phyloP scores from a whole-genome alignment of 768 basidiomycete genomes.

The Collybiopsis luxurians region DNA sequence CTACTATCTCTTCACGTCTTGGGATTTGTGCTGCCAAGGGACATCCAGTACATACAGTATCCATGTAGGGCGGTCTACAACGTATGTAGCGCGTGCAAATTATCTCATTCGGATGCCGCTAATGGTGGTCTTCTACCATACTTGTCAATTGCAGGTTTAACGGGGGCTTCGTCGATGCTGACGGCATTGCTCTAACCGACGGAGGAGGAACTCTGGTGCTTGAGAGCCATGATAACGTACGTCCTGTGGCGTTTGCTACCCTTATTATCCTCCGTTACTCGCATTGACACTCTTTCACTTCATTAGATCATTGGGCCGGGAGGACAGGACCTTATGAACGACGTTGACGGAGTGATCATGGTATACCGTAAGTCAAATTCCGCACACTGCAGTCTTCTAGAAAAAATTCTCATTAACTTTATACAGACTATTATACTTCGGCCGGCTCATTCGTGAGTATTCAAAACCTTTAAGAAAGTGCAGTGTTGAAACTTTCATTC shows the following conservation, averaged over 20 bases:
- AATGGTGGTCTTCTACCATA: no score
- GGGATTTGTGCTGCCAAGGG: conserved; percentile 53
- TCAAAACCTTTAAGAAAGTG: neutral
- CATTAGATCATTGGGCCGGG: conserved; percentile 50
- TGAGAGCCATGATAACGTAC: conserved; percentile 34
- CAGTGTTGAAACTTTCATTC: neutral
- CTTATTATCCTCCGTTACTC: neutral
- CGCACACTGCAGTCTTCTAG: neutral
- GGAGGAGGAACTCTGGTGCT: conserved; percentile 56
- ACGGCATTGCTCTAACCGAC: conserved; percentile 39
- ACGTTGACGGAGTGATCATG: conserved; percentile 43
- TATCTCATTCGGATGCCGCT: no score
- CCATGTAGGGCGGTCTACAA: conserved; percentile 48
- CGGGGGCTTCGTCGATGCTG: conserved; percentile 40
- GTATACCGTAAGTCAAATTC: conserved; percentile 42
- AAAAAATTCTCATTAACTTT: neutral
- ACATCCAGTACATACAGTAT: conserved; percentile 60
- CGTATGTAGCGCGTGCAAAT: no score
- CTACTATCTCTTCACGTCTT: conserved; percentile 56
- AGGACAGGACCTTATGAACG: conserved; percentile 48
- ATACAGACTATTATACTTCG: conserved; percentile 49
- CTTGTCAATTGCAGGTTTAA: conserved; percentile 26
- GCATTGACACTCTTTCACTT: neutral
- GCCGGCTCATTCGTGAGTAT: conserved; percentile 39
- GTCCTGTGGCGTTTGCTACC: neutral